Conservation (phyloP, 1,284 basidiomycete genomes). For the Melampsora americana region DNA sequence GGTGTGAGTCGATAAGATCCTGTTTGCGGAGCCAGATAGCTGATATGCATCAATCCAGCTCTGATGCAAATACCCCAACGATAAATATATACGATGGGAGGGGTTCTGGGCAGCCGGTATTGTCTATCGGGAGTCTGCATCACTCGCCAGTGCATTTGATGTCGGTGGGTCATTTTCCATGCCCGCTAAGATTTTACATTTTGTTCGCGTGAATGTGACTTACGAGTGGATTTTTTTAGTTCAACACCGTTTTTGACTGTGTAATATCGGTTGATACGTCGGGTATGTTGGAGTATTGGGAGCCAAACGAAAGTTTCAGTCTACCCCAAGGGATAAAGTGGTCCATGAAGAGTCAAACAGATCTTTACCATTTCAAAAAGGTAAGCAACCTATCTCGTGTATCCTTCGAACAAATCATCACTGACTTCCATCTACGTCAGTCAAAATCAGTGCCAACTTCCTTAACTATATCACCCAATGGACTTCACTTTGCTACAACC, state of each 20-base stretch:
- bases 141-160: conserved; percentile 84
- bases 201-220: not conserved
- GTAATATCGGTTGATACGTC: conserved; percentile 91
- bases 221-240: conserved; percentile 59
- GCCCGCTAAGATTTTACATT: conserved; percentile 4
- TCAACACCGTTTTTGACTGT: conserved; percentile 81
- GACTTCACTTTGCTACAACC: conserved; percentile 81
- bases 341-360: conserved; percentile 85
- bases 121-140: conserved; percentile 73
- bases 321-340: conserved; percentile 71
- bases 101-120: conserved; percentile 72
- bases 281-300: conserved; percentile 98
- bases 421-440: conserved; percentile 56
- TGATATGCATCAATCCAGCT: conserved; percentile 58
- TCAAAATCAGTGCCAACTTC: conserved; percentile 86
- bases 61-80: conserved; percentile 69
- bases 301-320: conserved; percentile 79
- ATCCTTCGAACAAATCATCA: not conserved
- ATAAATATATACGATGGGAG: conserved; percentile 91
- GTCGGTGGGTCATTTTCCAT: conserved; percentile 63
- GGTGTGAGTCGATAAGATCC: conserved; percentile 60
- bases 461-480: conserved; percentile 83
- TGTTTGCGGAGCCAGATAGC: not conserved
- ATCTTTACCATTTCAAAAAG: conserved; percentile 98
- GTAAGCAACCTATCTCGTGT: conserved; percentile 54